phyloP scores from a whole-genome alignment of 352 stramenopile genomes.

The Pythium phragmiticola region DNA sequence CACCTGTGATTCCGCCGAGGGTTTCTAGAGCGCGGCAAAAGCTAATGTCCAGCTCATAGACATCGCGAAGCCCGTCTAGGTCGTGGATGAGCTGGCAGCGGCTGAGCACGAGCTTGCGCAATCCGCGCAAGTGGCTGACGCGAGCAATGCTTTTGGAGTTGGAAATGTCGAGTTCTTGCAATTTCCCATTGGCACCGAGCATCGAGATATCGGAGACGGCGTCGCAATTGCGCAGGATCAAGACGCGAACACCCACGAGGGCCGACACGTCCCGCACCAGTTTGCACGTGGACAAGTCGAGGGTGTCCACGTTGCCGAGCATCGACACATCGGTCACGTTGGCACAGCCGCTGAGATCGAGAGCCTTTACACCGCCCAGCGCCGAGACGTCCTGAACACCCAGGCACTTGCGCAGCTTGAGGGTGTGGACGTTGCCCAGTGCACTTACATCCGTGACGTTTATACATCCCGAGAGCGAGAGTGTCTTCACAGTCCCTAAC shows the following conservation, averaged over 20 bases:
- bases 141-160: conserved; percentile 40
- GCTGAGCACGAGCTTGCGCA: conserved; percentile 53
- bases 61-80: conserved; percentile 38
- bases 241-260: conserved; percentile 20
- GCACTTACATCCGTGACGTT: conserved; percentile 55
- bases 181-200: conserved; percentile 22
- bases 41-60: conserved; percentile 67
- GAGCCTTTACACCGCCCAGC: conserved; percentile 42
- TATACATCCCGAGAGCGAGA: conserved; percentile 60
- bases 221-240: conserved; percentile 44
- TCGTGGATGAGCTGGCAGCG: conserved; percentile 46
- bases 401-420: conserved; percentile 62
- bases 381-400: conserved; percentile 47
- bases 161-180: conserved; percentile 59
- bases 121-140: conserved; percentile 36
- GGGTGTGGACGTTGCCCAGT: conserved; percentile 42
- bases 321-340: conserved; percentile 51
- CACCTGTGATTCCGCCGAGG: conserved; percentile 29
- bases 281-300: conserved; percentile 49
- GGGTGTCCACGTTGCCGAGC: conserved; percentile 32
- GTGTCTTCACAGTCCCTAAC: conserved; percentile 38
- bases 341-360: conserved; percentile 58
- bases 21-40: conserved; percentile 55
- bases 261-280: conserved; percentile 26
- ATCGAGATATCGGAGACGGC: conserved; percentile 42